Conservation (phyloP, 805 yeast species). For the Vanderwaltozyma tropicalis region DNA sequence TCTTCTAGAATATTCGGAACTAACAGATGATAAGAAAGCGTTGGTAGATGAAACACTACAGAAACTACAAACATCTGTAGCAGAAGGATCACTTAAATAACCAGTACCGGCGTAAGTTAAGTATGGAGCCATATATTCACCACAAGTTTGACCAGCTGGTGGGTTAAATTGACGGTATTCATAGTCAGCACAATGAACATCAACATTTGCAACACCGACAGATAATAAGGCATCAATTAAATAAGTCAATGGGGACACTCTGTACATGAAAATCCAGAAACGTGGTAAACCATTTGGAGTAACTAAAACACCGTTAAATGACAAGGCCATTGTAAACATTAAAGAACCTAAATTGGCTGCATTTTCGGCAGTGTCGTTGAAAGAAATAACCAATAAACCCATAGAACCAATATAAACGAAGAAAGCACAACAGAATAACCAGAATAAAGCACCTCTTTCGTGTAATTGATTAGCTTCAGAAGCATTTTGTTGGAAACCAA, state of each 20-base stretch:
- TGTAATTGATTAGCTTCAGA: slow-evolving; percentile 36
- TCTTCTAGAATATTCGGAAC: slow-evolving; percentile 30
- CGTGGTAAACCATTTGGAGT: slow-evolving; percentile 50
- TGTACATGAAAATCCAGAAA: slow-evolving; percentile 77
- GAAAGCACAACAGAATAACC: slow-evolving; percentile 37
- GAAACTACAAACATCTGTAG: slow-evolving; percentile 45
- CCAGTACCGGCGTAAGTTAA: slow-evolving; percentile 34
- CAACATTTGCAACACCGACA: slow-evolving; percentile 43
- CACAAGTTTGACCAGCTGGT: slow-evolving; percentile 49
- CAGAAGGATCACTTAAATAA: slow-evolving; percentile 35
- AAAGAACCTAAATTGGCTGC: slow-evolving; percentile 54
- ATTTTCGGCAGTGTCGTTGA: slow-evolving; percentile 46
- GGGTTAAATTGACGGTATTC: slow-evolving; percentile 46
- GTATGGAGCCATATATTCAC: slow-evolving; percentile 37
- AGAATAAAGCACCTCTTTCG: slow-evolving; percentile 48
- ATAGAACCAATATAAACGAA: slow-evolving; percentile 47
- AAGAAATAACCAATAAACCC: slow-evolving; percentile 51
- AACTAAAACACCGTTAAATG: slow-evolving; percentile 72
- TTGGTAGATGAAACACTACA: slow-evolving; percentile 52
- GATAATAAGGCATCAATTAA: slow-evolving; percentile 46
- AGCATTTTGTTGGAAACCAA: slow-evolving; percentile 59
- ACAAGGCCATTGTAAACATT: slow-evolving; percentile 51
- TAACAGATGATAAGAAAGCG: slow-evolving; percentile 40
- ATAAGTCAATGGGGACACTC: slow-evolving; percentile 65
- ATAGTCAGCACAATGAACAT: slow-evolving; percentile 36